These are phyloP conservation scores for Salix viminalis DNA, from an alignment of 345 rosid species.

Conservation along the genomic window DNA sequence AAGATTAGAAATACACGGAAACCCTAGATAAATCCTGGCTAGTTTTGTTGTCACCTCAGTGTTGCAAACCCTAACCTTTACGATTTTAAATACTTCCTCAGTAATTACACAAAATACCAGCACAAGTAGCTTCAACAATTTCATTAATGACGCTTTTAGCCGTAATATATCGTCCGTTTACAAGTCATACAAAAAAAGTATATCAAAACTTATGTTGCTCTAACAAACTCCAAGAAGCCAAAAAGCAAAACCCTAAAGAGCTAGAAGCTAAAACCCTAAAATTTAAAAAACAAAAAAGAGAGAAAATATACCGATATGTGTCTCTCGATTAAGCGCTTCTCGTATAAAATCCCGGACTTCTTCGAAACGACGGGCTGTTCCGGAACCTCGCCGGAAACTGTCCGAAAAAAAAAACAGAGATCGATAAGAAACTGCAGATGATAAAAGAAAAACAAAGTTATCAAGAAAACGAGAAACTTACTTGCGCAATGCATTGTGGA, in stretches of 20 bases:
- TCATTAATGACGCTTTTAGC: not conserved
- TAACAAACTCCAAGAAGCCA: too few relatives aligned
- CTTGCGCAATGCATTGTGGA: conserved; percentile 77
- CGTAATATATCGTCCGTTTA: not conserved
- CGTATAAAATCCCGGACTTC: conserved; percentile 78
- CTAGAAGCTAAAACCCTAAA: conserved; percentile 12
- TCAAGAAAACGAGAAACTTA: conserved; percentile 24
- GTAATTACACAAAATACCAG: not conserved
- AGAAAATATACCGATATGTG: conserved; percentile 52
- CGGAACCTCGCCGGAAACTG: conserved; percentile 96
- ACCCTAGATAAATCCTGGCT: too few relatives aligned
- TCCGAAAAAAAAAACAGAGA: not conserved
- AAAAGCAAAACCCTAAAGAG: not conserved
- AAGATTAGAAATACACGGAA: not conserved
- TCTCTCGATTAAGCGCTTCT: conserved; percentile 86
- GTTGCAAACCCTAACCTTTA: not conserved
- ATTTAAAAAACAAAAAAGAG: not conserved
- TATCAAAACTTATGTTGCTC: not conserved
- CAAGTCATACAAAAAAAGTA: not conserved
- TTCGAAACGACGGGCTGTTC: conserved; percentile 80
- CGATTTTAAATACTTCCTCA: not conserved
- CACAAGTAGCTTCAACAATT: not conserved
- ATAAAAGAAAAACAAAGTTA: not conserved
- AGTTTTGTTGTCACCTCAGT: too few relatives aligned
- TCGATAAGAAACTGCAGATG: not conserved